Evolutionary conservation across 805 yeast species (phyloP).

Genomic region (Grigorovia humatica): DNA sequence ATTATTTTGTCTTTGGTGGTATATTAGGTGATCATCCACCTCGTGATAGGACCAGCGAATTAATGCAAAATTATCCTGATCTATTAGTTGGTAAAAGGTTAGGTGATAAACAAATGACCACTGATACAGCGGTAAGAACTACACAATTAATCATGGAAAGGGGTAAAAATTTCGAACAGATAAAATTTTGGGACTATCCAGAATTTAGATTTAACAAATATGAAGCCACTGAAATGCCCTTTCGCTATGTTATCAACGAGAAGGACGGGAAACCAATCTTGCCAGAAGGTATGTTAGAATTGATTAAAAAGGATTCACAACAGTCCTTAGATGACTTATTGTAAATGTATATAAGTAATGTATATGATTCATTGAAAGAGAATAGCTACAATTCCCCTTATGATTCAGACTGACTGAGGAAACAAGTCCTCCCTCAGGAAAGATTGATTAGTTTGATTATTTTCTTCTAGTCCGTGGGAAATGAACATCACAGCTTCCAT

Average conservation of each 20-base stretch:
- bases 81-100: constrained; percentile 71
- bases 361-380: too few relatives aligned
- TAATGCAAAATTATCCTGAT: constrained; percentile 62
- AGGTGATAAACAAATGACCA: constrained; percentile 89
- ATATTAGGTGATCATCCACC: constrained; percentile 89
- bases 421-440: too few relatives aligned
- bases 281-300: constrained; percentile 83
- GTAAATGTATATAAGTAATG: background rate
- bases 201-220: constrained; percentile 79
- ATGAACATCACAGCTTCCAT: too few relatives aligned
- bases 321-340: constrained; percentile 65
- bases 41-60: constrained; percentile 86
- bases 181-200: constrained; percentile 84
- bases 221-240: constrained; percentile 97
- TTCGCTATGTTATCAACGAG: constrained; percentile 66
- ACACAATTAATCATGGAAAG: constrained; percentile 70
- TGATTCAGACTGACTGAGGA: too few relatives aligned
- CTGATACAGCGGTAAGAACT: constrained; percentile 93
- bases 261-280: constrained; percentile 59
- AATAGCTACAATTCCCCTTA: too few relatives aligned
- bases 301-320: constrained; percentile 78
- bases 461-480: too few relatives aligned
- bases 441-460: too few relatives aligned
- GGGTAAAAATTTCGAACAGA: constrained; percentile 50
- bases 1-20: constrained; percentile 93